These are phyloP conservation scores for Gymnopus androsaceus DNA, from an alignment of 1,284 basidiomycete species.

Conservation along the genomic window DNA sequence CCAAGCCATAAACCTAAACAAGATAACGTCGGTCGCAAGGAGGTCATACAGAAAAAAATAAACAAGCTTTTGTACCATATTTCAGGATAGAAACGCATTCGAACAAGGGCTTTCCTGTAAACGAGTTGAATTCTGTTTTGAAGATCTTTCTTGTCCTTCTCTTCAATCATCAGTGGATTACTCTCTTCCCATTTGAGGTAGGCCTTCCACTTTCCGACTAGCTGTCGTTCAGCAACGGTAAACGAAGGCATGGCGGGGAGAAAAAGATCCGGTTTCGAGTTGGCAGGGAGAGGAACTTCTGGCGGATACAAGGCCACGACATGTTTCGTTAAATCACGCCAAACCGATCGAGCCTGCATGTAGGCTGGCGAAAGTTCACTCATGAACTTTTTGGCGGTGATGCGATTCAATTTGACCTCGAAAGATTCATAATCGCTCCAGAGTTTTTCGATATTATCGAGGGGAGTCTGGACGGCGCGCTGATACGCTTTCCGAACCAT, in stretches of 20 bases:
- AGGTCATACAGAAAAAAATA: neutral
- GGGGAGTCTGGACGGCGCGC: slow-evolving; percentile 89
- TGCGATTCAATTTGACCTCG: slow-evolving; percentile 88
- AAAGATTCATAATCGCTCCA: slow-evolving; percentile 97
- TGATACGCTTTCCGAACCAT: slow-evolving; percentile 90
- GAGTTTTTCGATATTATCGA: slow-evolving; percentile 90
- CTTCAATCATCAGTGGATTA: slow-evolving; percentile 92
- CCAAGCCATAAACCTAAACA: slow-evolving; percentile 85
- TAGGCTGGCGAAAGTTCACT: slow-evolving; percentile 73
- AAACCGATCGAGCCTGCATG: slow-evolving; percentile 91
- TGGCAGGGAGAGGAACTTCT: slow-evolving; percentile 39
- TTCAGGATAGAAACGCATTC: slow-evolving; percentile 94
- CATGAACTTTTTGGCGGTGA: slow-evolving; percentile 96
- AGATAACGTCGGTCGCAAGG: neutral
- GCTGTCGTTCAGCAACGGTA: slow-evolving; percentile 68
- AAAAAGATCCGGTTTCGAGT: neutral
- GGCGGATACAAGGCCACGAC: slow-evolving; percentile 64
- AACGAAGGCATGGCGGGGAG: slow-evolving; percentile 79
- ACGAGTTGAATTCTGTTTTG: slow-evolving; percentile 78
- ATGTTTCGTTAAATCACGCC: slow-evolving; percentile 82
- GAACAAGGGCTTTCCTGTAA: slow-evolving; percentile 84
- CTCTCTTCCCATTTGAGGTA: slow-evolving; percentile 96
- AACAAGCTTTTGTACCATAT: slow-evolving; percentile 69
- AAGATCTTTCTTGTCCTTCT: slow-evolving; percentile 72
- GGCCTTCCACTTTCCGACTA: slow-evolving; percentile 85